These are phyloP conservation scores for Geotrichum australiense DNA, from an alignment of 1,139 yeast genomes.

Conservation along the genomic window DNA sequence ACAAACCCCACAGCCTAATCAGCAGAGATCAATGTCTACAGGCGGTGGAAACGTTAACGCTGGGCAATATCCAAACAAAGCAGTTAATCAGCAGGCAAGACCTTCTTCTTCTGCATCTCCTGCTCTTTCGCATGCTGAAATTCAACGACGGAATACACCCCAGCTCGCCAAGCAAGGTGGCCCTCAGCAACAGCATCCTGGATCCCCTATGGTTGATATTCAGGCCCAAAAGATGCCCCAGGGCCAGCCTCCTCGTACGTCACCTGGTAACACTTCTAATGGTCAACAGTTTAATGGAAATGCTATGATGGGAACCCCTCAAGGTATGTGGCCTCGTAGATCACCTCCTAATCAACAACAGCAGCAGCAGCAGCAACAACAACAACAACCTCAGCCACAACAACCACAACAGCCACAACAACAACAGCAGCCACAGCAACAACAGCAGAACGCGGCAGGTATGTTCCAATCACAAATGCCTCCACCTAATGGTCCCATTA, in stretches of 20 bases:
- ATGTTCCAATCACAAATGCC: constrained; percentile 23
- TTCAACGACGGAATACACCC: constrained; percentile 26
- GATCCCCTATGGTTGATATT: constrained; percentile 7
- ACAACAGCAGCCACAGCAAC: constrained; percentile 19
- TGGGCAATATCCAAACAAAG: constrained; percentile 17
- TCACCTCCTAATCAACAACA: constrained; percentile 19
- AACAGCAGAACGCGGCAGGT: constrained; percentile 19
- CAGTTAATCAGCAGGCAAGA: constrained; percentile 13
- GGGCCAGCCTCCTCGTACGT: constrained; percentile 8
- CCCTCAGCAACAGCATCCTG: constrained; percentile 20
- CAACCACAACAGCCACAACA: constrained; percentile 17
- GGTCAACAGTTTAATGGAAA: constrained; percentile 21
- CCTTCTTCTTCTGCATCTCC: constrained; percentile 22
- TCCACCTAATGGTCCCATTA: constrained; percentile 28
- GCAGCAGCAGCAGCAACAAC: constrained; percentile 21
- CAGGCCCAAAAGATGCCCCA: constrained; percentile 10
- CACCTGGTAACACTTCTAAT: constrained; percentile 17
- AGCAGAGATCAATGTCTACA: constrained; percentile 13
- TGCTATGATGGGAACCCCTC: constrained; percentile 21
- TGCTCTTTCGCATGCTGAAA: constrained; percentile 19
- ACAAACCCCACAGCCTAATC: constrained; percentile 15
- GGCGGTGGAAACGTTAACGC: constrained; percentile 8
- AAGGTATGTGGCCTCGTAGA: constrained; percentile 7
- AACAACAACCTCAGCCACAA: constrained; percentile 19
- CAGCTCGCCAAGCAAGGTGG: constrained; percentile 30